Evolutionary conservation across 2,329 filamentous ascomycete genomes (phyloP).

Genomic region (Aureobasidium zeae): DNA sequence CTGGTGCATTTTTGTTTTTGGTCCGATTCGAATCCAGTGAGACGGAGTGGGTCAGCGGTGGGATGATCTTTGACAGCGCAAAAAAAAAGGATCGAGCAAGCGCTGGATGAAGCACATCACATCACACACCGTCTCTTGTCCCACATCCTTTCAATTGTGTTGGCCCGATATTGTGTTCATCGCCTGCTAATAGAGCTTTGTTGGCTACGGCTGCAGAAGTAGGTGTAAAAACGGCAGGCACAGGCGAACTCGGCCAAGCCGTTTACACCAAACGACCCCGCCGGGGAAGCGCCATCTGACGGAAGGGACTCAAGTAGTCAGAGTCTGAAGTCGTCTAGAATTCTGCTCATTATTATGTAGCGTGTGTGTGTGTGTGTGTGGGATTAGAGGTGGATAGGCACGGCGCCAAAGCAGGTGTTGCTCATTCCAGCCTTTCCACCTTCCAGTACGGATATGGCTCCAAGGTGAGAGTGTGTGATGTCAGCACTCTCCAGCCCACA

Average conservation of each 20-base stretch:
- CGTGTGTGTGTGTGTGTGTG: slow-evolving; percentile 2
- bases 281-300: neutral
- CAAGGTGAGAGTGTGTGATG: slow-evolving; percentile 7
- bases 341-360: neutral
- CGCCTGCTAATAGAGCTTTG: slow-evolving; percentile 5
- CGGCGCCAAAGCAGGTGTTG: slow-evolving; percentile 11
- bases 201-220: slow-evolving; percentile 7
- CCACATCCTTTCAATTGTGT: slow-evolving; percentile 1
- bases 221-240: slow-evolving; percentile 14
- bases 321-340: neutral
- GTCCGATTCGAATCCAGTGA: neutral
- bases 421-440: slow-evolving; percentile 8
- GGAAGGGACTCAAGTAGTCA: too few species aligned
- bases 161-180: slow-evolving; percentile 3
- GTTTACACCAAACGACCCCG: slow-evolving; percentile 6
- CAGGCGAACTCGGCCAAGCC: slow-evolving; percentile 6
- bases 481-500: slow-evolving; percentile 12
- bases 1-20: too few species aligned
- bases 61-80: too few species aligned
- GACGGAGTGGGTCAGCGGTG: neutral
- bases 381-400: slow-evolving; percentile 4
- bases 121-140: slow-evolving; percentile 9
- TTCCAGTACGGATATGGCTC: neutral
- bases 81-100: too few species aligned
- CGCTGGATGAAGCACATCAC: slow-evolving; percentile 13